Conservation (phyloP, 192 early-diverging fungal genomes). For the Coemansia sp. region DNA sequence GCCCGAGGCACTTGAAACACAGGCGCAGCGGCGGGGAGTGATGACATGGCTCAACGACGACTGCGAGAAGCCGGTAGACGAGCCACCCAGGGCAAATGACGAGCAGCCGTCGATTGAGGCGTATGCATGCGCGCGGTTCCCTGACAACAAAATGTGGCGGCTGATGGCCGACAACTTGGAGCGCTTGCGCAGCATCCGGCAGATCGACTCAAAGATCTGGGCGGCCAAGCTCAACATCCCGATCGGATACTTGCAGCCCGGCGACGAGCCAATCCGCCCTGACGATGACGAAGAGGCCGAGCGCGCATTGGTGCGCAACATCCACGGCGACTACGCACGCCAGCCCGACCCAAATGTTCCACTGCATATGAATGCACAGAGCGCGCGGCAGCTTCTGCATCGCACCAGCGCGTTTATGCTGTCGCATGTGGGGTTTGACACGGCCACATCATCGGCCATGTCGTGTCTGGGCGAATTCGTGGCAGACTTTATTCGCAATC, state of each 20-base stretch:
- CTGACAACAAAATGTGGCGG: constrained; percentile 48
- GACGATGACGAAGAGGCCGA: neutral
- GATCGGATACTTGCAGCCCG: constrained; percentile 18
- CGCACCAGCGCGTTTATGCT: constrained; percentile 66
- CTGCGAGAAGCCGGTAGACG: constrained; percentile 33
- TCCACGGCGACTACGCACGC: neutral
- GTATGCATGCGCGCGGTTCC: constrained; percentile 41
- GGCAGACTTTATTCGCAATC: constrained; percentile 74
- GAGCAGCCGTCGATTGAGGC: constrained; percentile 32
- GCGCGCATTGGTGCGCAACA: neutral
- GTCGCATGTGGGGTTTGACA: constrained; percentile 88
- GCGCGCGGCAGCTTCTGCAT: constrained; percentile 60
- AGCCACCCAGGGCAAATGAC: neutral
- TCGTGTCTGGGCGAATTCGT: constrained; percentile 75
- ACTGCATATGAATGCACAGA: constrained; percentile 50
- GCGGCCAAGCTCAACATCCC: constrained; percentile 54
- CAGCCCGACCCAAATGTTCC: neutral
- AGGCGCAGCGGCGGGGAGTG: constrained; percentile 31
- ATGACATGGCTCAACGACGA: constrained; percentile 50
- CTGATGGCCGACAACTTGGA: constrained; percentile 56
- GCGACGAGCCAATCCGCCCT: neutral
- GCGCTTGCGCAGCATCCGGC: constrained; percentile 55
- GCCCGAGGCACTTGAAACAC: constrained; percentile 28
- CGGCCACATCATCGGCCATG: constrained; percentile 63
- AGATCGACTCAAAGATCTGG: constrained; percentile 61